Evolutionary conservation across 73 alveolate species (phyloP), one percentile per base, ranked within the genome.

Genomic region (Paramecium sonneborni): DNA sequence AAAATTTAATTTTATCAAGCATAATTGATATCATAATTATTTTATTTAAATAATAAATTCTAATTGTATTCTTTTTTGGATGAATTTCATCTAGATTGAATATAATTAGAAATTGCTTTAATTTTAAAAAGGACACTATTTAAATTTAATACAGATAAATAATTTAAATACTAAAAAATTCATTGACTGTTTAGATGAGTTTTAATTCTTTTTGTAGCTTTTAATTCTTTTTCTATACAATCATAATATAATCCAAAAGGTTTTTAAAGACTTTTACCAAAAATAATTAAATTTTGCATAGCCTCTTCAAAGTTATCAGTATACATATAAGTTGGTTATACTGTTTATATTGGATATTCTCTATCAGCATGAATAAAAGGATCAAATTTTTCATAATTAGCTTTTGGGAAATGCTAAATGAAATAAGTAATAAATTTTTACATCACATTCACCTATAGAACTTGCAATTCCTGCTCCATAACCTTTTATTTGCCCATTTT

Each of bases 391-490:
- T 85, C 85, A 56, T 35, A 56, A 7, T 85, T 85, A 55, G 85
- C 92, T 26, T 55, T 85, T 11, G 32, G 57, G 46, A 85, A 85
- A 56, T 85, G 30, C 92, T 85, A 6, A 79, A 35, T n/a, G 0
- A 18, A n/a, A 1, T 21, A 8, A 35, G 10, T 14, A 26, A 12
- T 15, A 28, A 1, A 9, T 48, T 52, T 1, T 52, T 85, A 85
- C 92, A 1, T 85, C 85, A 28, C 85, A 52, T 20, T 85, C 92
- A 5, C 57, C 84, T 10, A 57, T 85, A 8, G 85, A 85, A 28
- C 85, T 26, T 8, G 92, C 92, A 12, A 85, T 85, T 52, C 92
- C 92, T 26, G 92, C 92, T 2, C 92, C 92, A 85, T 85, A 85
- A 10, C 92, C 92, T 34, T 85, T 85, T 11, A 85, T 85, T 85